These are phyloP conservation scores for Cercophora samala DNA, from an alignment of 495 filamentous ascomycete genomes.

Conservation along the genomic window DNA sequence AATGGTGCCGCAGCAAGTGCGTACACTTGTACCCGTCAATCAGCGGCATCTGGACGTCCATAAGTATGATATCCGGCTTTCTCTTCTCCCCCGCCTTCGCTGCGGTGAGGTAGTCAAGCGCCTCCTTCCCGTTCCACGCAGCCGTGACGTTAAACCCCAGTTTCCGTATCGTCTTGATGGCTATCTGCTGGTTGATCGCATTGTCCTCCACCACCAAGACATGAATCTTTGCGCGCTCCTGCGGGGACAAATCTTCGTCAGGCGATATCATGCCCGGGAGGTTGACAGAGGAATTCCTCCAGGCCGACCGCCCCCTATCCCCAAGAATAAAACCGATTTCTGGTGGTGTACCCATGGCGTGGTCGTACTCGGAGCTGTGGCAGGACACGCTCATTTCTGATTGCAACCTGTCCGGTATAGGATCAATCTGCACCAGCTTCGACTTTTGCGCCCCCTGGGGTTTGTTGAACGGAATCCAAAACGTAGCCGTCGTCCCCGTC, in stretches of 20 bases:
- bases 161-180: conserved; percentile 68
- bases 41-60: conserved; percentile 85
- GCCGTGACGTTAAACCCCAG: conserved; percentile 69
- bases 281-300: conserved; percentile 35
- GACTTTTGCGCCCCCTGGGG: conserved; percentile 32
- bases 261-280: conserved; percentile 24
- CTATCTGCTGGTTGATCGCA: conserved; percentile 75
- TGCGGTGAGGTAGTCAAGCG: conserved; percentile 60
- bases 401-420: conserved; percentile 58
- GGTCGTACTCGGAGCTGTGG: conserved; percentile 51
- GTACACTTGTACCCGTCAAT: conserved; percentile 78
- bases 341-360: conserved; percentile 31
- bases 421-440: conserved; percentile 49
- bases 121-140: conserved; percentile 73
- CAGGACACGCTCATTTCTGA: conserved; percentile 61
- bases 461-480: conserved; percentile 68
- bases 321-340: conserved; percentile 24
- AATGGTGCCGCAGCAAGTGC: conserved; percentile 61
- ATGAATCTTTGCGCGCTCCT: conserved; percentile 54
- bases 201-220: conserved; percentile 81
- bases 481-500: conserved; percentile 60
- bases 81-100: conserved; percentile 38
- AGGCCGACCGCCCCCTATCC: conserved; percentile 32
- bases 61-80: conserved; percentile 73
- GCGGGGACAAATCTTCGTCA: conserved; percentile 39